Base-by-base conservation (phyloP, 805 yeast species). In the Kluyveromyces starmeri region DNA sequence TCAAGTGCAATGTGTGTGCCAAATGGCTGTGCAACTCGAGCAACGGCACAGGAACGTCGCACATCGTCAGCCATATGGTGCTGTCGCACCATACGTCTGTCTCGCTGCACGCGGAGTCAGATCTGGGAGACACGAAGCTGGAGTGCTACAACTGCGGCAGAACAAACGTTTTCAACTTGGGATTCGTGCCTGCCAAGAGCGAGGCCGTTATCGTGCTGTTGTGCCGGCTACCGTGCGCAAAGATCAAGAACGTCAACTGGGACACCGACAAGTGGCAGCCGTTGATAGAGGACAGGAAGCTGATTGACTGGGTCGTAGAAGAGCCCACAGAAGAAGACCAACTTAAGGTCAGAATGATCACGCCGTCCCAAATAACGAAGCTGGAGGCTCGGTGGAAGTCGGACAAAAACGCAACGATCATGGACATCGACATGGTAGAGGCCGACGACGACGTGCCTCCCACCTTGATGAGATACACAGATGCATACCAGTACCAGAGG, bases 121-220 rank as follows among this genome's bases (percentile, higher is more conserved):
- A 83, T 41, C 64, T 86, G 17, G 96, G 96, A n/a, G 95, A 82
- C 35, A 79, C 88, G 5, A 69, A 76, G 2, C 61, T 88, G 38
- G 96, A 88, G 55, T 88, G 96, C 61, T 88, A 86, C 60, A 79
- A 78, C 50, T 88, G 96, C 63, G 95, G 95, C 20, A 73, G 71
- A 51, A 74, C 67, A 40, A 88, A 88, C 47, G 81, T 77, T 2
- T 88, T 88, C 46, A 66, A 78, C 17, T 62, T 88, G 24, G 96
- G 96, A 0, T 85, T 79, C 57, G 92, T 88, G 11, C 71, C 86
- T 17, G 95, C 96, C 4, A 83, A 83, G 50, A 72, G 78, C 39
- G 94, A 84, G 45, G 77, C 86, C 4, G 86, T 85, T 24, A 88
- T 88, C 39, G 95, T 88, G 4, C 70, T 86, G 27, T 58, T 88